Conservation (phyloP, 2,329 filamentous ascomycete species). For the Magnaporthiopsis incrustans region DNA sequence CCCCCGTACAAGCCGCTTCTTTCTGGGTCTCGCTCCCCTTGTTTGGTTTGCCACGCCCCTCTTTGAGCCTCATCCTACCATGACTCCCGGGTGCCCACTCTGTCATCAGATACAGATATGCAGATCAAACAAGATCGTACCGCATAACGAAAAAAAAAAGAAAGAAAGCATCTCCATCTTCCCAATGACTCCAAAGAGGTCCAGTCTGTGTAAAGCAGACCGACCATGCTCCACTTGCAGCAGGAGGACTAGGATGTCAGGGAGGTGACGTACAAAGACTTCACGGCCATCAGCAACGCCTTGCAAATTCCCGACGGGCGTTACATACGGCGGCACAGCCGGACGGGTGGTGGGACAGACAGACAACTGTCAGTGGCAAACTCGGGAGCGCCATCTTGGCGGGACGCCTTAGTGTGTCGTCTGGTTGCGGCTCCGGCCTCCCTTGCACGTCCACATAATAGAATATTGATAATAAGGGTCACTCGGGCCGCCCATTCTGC, state of each 20-base stretch:
- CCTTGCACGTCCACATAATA: background rate
- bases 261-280: background rate
- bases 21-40: background rate
- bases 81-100: too few species aligned
- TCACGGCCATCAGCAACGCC: background rate
- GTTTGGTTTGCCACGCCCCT: background rate
- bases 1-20: background rate
- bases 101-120: background rate
- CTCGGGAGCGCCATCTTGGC: background rate
- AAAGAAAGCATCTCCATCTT: background rate
- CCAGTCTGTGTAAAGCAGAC: too few species aligned
- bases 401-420: background rate
- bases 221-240: too few species aligned
- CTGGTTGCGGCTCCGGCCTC: background rate
- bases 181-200: background rate
- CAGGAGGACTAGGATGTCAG: background rate
- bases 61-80: background rate
- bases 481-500: background rate
- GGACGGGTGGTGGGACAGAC: too few species aligned
- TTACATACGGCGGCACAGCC: background rate
- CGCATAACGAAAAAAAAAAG: background rate
- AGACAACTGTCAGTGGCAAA: background rate
- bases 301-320: background rate
- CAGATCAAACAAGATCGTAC: background rate
- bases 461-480: background rate